phyloP scores from a whole-genome alignment of 352 stramenopile species.

The Plasmopara halstedii region DNA sequence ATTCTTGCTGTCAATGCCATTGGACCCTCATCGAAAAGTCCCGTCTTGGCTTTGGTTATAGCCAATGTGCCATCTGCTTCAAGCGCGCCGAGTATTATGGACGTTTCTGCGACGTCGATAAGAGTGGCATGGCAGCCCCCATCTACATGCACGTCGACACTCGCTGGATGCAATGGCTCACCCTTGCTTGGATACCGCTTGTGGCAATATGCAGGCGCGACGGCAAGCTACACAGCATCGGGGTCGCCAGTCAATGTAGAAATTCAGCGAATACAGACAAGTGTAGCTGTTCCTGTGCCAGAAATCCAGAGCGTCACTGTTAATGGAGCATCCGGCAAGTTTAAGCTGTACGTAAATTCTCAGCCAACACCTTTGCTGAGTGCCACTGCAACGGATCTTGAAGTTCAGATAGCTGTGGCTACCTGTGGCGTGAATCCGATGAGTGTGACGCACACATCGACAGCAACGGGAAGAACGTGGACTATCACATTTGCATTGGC shows the following conservation, averaged over 20 bases:
- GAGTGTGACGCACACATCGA: slow-evolving; percentile 26
- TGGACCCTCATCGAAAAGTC: slow-evolving; percentile 70
- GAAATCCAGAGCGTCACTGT: slow-evolving; percentile 78
- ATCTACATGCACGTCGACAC: slow-evolving; percentile 51
- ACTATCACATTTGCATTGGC: slow-evolving; percentile 53
- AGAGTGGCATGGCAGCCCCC: slow-evolving; percentile 63
- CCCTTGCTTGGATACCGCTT: slow-evolving; percentile 89
- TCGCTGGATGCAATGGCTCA: slow-evolving; percentile 69
- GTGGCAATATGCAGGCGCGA: slow-evolving; percentile 87
- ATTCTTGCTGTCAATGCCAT: slow-evolving; percentile 82
- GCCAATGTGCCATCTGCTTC: slow-evolving; percentile 62
- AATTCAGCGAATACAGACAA: slow-evolving; percentile 87
- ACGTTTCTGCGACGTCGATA: slow-evolving; percentile 60
- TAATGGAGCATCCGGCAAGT: slow-evolving; percentile 50
- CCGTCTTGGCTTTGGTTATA: slow-evolving; percentile 86
- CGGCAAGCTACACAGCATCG: slow-evolving; percentile 65
- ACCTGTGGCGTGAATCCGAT: slow-evolving; percentile 49
- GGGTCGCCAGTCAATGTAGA: slow-evolving; percentile 74
- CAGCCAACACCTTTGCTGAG: slow-evolving; percentile 43
- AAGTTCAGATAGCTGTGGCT: slow-evolving; percentile 50
- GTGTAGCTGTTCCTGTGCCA: slow-evolving; percentile 36
- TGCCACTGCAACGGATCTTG: slow-evolving; percentile 26
- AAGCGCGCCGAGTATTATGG: slow-evolving; percentile 39
- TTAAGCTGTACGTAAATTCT: slow-evolving; percentile 64
- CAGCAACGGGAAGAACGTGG: slow-evolving; percentile 51